Conservation (phyloP, 768 basidiomycete species). For the Gymnopilus dilepis region DNA sequence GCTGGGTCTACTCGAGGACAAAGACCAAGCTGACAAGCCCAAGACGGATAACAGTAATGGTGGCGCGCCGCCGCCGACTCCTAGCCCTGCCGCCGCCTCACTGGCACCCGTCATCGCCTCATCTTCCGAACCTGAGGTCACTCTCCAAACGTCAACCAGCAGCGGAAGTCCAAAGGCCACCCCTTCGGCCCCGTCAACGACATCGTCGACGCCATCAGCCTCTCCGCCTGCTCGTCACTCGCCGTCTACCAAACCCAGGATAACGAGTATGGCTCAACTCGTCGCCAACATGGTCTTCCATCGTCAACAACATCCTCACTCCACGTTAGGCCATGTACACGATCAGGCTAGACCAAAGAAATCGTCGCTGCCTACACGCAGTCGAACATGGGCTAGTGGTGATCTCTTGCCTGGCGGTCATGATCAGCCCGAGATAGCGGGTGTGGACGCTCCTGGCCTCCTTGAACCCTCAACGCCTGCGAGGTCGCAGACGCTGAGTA, state of each 20-base stretch:
- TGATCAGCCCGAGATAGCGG: background rate
- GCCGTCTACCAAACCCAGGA: constrained; percentile 27
- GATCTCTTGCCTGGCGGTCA: background rate
- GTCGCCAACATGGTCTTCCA: constrained; percentile 47
- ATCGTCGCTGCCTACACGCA: background rate
- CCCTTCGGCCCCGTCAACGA: background rate
- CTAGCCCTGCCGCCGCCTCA: background rate
- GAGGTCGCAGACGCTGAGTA: background rate
- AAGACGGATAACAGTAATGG: background rate
- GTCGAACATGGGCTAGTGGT: background rate
- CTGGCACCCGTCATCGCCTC: background rate
- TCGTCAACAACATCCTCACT: constrained; percentile 30
- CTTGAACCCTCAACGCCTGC: background rate
- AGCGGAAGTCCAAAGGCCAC: background rate
- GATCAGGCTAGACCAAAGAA: constrained; percentile 13
- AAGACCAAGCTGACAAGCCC: background rate
- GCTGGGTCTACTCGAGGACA: constrained; percentile 45
- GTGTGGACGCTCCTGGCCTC: background rate
- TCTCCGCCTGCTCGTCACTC: constrained; percentile 7
- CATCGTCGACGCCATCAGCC: background rate
- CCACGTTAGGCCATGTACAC: constrained; percentile 14
- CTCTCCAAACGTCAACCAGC: too few relatives aligned
- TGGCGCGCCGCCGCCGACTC: background rate
- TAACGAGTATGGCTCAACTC: constrained; percentile 42
- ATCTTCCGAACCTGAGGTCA: too few relatives aligned